Evolutionary conservation across 495 filamentous ascomycete genomes (phyloP).

Genomic region (Aspergillus haitiensis): DNA sequence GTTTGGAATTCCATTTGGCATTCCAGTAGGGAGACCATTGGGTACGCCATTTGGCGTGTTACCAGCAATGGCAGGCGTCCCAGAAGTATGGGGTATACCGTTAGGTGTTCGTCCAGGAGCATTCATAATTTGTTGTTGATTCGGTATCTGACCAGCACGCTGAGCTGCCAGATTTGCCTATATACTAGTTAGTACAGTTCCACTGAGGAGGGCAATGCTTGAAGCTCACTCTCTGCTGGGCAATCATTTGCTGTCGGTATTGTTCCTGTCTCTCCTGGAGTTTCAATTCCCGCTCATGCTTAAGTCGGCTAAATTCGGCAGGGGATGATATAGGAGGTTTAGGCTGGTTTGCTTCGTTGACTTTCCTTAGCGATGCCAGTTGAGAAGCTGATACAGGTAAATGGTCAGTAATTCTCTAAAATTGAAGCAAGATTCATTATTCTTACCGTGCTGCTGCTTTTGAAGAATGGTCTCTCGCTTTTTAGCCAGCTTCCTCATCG

Average conservation of each 20-base stretch:
- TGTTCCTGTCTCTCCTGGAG: slow-evolving; percentile 70
- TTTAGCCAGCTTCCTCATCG: slow-evolving; percentile 92
- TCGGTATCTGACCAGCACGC: slow-evolving; percentile 45
- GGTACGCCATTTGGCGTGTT: slow-evolving; percentile 39
- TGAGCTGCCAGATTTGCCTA: slow-evolving; percentile 45
- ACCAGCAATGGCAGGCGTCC: slow-evolving; percentile 32
- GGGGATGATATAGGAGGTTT: slow-evolving; percentile 66
- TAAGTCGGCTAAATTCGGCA: slow-evolving; percentile 83
- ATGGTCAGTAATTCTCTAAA: slow-evolving; percentile 21
- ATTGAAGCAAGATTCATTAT: neutral
- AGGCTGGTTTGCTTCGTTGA: slow-evolving; percentile 65
- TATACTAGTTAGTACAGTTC: slow-evolving; percentile 21
- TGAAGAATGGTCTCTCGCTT: slow-evolving; percentile 81
- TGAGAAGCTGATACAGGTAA: slow-evolving; percentile 49
- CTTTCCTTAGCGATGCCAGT: slow-evolving; percentile 68
- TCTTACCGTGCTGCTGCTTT: slow-evolving; percentile 79
- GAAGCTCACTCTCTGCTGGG: slow-evolving; percentile 57
- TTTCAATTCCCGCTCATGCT: slow-evolving; percentile 80
- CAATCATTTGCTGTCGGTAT: slow-evolving; percentile 63
- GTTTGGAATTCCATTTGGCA: slow-evolving; percentile 44
- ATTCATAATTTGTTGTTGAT: slow-evolving; percentile 46
- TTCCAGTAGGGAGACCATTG: slow-evolving; percentile 41
- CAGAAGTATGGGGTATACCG: slow-evolving; percentile 42
- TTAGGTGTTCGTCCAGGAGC: slow-evolving; percentile 39
- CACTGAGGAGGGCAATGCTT: neutral